Conservation (phyloP, 2,329 filamentous ascomycete species). For the Huntiella bhutanensis region DNA sequence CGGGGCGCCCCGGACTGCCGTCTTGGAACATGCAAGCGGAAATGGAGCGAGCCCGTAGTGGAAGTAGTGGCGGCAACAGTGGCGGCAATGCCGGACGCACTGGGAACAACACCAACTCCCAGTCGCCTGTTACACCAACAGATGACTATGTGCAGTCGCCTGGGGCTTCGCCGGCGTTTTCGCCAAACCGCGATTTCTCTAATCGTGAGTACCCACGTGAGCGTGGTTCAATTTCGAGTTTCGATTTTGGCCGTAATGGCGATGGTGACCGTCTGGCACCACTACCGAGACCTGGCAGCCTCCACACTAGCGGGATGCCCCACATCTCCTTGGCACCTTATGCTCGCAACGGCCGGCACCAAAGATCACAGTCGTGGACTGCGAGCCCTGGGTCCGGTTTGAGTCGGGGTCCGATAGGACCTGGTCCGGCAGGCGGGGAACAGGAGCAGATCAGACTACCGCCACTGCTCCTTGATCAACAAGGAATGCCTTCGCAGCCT, state of each 20-base stretch:
- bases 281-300: neutral
- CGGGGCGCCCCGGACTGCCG: constrained; percentile 1
- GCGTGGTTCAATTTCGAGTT: constrained; percentile 9
- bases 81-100: constrained; percentile 1
- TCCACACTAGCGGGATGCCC: neutral
- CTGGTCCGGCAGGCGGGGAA: neutral
- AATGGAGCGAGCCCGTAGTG: constrained; percentile 5
- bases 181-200: neutral
- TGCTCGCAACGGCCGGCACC: constrained; percentile 3
- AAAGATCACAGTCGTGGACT: constrained; percentile 10
- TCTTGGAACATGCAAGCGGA: constrained; percentile 8
- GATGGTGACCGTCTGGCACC: neutral
- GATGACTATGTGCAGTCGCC: constrained; percentile 10
- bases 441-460: neutral
- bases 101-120: constrained; percentile 8
- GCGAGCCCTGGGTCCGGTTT: neutral
- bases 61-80: neutral
- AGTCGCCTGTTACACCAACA: constrained; percentile 9
- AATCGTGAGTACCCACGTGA: constrained; percentile 4
- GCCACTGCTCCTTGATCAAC: too few relatives aligned
- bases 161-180: constrained; percentile 4
- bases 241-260: constrained; percentile 5
- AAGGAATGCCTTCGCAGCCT: too few relatives aligned
- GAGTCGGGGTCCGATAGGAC: neutral
- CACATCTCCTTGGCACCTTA: neutral